Base-by-base conservation (phyloP, 371 early-diverging fungal species). In the Apophysomyces variabilis region DNA sequence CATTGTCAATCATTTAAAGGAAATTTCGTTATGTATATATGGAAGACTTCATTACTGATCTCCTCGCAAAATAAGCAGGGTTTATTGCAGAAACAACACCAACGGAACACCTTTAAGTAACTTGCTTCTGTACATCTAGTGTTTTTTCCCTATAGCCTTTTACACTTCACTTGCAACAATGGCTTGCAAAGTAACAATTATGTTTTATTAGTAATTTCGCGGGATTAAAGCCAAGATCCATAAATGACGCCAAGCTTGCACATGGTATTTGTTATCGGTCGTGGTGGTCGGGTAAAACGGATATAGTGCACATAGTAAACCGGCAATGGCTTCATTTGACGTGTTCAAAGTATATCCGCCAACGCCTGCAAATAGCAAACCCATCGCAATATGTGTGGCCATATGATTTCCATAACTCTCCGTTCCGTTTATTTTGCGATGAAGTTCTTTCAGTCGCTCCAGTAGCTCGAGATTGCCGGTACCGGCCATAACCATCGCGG, bases 221-320 rank as follows among this genome's bases (percentile, higher is more conserved):
- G 84, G 79, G 61, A 93, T 92, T 0, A 91, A 78, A 11, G 95
- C 95, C 43, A 96, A 68, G 0, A 87, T 88, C 97, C 97, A 97
- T 38, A 97, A 66, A 77, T 95, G 95, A 26, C 97, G 79, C 72
- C 94, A 88, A 0, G 89, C 88, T 70, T 96, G 96, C 41, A 93
- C 62, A 70, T 95, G 94, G 21, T 85, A 84, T 37, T 84, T 74
- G 66, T 96, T 94, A 71, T 95, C 95, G 8, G 69, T 70, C 0
- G 87, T 77, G 3, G 74, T 69, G n/a, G 70, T 77, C 0, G 94
- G 93, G 35, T 87, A 92, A n/a, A 89, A 82, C 11, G 96, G 96
- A 69, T 89, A 96, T 11, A 95, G 80, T 0, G 93, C 80, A 54
- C 89, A 86, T 4, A 93, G 62, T 5, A 97, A 75, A 0, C 83